Percentiles rank a stretch among this genome's conserved stretches.
Conservation (phyloP, 2,329 filamentous ascomycete species). For the Pseudogymnoascus sp. region DNA sequence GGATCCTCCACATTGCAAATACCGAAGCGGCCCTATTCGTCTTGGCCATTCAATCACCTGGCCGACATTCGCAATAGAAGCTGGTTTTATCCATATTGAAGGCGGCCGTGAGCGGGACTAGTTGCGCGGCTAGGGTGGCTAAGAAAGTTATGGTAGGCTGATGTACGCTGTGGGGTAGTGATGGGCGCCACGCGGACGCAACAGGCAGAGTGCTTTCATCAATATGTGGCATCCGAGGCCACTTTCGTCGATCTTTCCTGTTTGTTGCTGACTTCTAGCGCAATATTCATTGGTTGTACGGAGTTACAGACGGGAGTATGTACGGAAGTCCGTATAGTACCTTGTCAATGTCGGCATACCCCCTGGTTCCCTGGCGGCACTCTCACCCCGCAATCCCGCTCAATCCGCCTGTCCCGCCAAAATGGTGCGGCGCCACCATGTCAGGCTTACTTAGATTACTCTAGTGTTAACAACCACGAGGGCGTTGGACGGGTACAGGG, state of each 20-base stretch:
- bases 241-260: background rate
- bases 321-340: background rate
- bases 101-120: background rate
- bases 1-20: background rate
- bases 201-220: slow-evolving; percentile 1
- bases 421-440: background rate
- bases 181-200: background rate
- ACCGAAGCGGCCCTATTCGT: background rate
- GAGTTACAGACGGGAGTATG: slow-evolving; percentile 2
- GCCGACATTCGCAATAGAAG: background rate
- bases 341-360: slow-evolving; percentile 3
- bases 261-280: slow-evolving; percentile 1
- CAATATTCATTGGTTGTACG: background rate
- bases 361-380: slow-evolving; percentile 1
- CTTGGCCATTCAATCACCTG: slow-evolving; percentile 5
- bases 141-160: background rate
- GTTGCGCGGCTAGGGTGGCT: background rate
- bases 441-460: background rate
- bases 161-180: background rate
- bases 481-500: background rate
- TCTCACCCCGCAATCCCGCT: slow-evolving; percentile 5
- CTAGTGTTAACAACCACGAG: background rate
- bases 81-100: background rate
- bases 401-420: background rate
- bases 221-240: background rate